Evolutionary conservation across 2,329 filamentous ascomycete genomes (phyloP), one percentile per base, ranked within the genome.

Genomic region (Colletotrichum falcatum): DNA sequence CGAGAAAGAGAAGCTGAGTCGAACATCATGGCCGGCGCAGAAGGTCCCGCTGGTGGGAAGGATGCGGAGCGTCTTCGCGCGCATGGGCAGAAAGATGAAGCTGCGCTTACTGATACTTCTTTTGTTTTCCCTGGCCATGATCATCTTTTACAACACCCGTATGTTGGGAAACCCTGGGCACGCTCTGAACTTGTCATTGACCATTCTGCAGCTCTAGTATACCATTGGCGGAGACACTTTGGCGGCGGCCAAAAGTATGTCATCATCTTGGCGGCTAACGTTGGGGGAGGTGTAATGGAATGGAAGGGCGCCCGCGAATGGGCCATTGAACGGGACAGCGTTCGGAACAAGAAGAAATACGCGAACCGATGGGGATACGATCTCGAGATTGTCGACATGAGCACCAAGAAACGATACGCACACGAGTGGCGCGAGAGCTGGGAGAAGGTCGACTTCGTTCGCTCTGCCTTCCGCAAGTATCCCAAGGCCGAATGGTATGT

Each of bases 351-450:
- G 86, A 91, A 92, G 79, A 92, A 91, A 77, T 99, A 99, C 78
- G 92, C 90, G 2, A 87, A 89, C 42, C 88, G 87, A 79, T 98
- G 96, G 95, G 96, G 96, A 18, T 98, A 99, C 80, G 92, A 98
- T 72, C 85, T 99, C 69, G 96, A 99, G 80, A 92, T 98, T 78
- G 94, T 97, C 74, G 97, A 99, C 80, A 97, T 99, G 95, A 95
- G 94, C 83, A 97, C 95, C 64, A 97, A 98, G 88, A 98, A 98
- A 84, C 91, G 95, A 74, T 99, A 99, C 79, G 95, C 96, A 35
- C 96, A 99, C 82, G 96, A 99, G 82, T 99, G 96, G 96, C 90
- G 96, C 77, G 96, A 99, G 83, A 97, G 95, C 80, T 99, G 96
- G 96, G 96, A 99, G 83, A 99, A 98, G 85, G 95, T 98, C 72